These are phyloP conservation scores for Paecilomyces dactylethromorphus DNA, from an alignment of 2,329 filamentous ascomycete genomes.

Conservation along the genomic window DNA sequence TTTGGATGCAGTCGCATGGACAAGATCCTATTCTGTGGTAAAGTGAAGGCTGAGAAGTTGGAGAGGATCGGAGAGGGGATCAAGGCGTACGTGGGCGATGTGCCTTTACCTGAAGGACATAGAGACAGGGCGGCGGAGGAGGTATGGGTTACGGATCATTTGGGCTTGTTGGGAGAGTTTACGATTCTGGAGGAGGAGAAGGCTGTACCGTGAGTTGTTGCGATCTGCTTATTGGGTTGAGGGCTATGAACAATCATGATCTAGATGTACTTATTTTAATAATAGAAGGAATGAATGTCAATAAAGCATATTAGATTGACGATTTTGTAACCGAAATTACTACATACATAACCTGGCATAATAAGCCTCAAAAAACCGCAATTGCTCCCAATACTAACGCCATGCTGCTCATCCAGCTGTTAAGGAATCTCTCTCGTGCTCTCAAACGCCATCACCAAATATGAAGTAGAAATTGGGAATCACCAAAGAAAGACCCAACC, in stretches of 20 bases:
- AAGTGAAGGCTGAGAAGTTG: background rate
- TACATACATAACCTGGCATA: background rate
- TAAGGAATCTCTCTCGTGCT: background rate
- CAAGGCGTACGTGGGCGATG: conserved; percentile 1
- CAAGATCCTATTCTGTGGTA: conserved; percentile 45
- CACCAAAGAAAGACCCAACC: conserved; percentile 3
- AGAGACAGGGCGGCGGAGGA: background rate
- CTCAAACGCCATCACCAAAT: background rate
- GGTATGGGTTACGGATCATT: conserved; percentile 5
- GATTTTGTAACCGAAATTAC: background rate
- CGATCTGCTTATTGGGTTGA: too few species aligned
- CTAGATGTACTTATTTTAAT: too few species aligned
- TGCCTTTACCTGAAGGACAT: background rate
- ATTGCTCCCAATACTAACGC: background rate
- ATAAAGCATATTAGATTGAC: background rate
- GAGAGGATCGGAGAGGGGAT: conserved; percentile 7
- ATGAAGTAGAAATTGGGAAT: background rate
- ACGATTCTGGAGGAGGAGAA: background rate
- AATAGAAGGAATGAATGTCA: background rate
- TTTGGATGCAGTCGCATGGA: conserved; percentile 52
- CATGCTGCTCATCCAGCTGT: background rate
- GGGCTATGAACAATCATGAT: too few species aligned
- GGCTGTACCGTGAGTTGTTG: too few species aligned
- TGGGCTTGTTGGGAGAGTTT: conserved; percentile 4
- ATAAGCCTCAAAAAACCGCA: background rate